phyloP scores from a whole-genome alignment of 2,329 filamentous ascomycete genomes.

The Fonsecaea nubica region DNA sequence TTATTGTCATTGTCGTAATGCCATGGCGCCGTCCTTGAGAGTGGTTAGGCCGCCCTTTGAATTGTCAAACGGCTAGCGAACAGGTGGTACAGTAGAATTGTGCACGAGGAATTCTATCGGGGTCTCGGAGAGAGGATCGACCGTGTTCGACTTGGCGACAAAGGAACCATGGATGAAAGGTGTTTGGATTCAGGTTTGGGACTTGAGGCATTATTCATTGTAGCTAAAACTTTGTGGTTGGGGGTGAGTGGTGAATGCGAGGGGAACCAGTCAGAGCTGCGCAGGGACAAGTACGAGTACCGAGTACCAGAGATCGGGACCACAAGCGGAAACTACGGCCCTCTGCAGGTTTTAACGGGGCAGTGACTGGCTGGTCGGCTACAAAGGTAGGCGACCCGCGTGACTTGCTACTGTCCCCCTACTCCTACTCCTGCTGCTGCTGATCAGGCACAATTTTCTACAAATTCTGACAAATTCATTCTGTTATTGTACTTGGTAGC shows the following conservation, averaged over 20 bases:
- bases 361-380: not conserved
- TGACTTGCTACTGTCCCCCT: not conserved
- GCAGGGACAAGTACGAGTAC: too few species aligned
- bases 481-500: not conserved
- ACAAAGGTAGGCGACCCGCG: not conserved
- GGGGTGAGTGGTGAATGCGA: not conserved
- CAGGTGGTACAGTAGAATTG: not conserved
- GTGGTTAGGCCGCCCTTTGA: slow-evolving; percentile 20
- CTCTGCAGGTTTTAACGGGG: slow-evolving; percentile 1
- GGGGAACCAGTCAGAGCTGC: not conserved
- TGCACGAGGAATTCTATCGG: slow-evolving; percentile 11
- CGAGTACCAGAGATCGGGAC: not conserved
- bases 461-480: not conserved
- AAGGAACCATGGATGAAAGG: not conserved
- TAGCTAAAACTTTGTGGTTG: not conserved
- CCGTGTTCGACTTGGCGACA: slow-evolving; percentile 22
- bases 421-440: not conserved
- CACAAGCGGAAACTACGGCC: not conserved
- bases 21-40: not conserved
- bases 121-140: slow-evolving; percentile 14
- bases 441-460: not conserved
- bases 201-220: not conserved
- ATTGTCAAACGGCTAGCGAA: slow-evolving; percentile 6
- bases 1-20: slow-evolving; percentile 17
- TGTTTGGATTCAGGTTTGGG: too few species aligned